phyloP scores from a whole-genome alignment of 345 rosid genomes.

The Linum lewisii region DNA sequence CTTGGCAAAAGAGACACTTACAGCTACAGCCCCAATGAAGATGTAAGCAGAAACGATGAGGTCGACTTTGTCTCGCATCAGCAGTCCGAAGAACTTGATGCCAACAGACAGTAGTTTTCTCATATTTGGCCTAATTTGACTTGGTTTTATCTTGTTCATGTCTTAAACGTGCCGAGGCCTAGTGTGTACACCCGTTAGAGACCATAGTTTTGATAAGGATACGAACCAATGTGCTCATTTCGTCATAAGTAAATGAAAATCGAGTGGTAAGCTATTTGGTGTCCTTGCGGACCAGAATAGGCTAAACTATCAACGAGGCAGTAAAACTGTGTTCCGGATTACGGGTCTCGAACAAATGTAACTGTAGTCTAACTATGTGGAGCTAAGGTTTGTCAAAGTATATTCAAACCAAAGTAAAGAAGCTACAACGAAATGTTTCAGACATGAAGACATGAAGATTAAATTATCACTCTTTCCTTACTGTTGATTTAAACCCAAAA shows the following conservation, averaged over 20 bases:
- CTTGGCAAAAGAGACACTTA: neutral
- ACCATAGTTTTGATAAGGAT: neutral
- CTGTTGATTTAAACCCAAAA: slow-evolving; percentile 2
- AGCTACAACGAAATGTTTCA: neutral
- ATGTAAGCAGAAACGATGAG: neutral
- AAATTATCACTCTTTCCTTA: neutral
- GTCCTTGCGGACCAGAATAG: no score
- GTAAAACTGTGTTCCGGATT: neutral
- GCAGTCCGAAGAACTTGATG: neutral
- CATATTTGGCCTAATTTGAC: neutral
- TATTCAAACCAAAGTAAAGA: neutral
- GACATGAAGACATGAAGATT: no score
- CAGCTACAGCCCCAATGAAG: neutral
- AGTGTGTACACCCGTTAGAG: no score
- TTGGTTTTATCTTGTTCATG: neutral
- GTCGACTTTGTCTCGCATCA: neutral
- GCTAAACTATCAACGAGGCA: neutral
- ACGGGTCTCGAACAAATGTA: neutral
- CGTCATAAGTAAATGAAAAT: no score
- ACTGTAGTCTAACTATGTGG: neutral
- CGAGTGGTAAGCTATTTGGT: neutral
- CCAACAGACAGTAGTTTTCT: neutral
- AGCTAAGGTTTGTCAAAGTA: neutral
- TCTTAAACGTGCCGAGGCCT: neutral
- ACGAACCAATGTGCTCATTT: neutral